Evolutionary conservation across 345 rosid species (phyloP), one percentile per base, ranked within the genome.

Genomic region (Eucalyptus shirleyi): DNA sequence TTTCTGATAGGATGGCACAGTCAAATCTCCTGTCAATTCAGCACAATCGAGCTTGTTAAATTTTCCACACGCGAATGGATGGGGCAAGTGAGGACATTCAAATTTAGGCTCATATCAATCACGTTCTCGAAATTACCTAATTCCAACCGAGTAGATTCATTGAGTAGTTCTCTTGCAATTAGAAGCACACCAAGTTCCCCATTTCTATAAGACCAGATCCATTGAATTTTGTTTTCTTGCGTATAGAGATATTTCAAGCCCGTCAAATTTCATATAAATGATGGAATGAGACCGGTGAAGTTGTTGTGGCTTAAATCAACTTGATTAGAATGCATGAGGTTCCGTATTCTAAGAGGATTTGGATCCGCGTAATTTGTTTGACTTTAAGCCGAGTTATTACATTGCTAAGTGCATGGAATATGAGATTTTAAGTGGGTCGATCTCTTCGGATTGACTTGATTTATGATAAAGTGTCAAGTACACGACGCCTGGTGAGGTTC

Each of bases 51-150:
- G 32, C 67, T 60, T 60, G 67, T 28, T 28, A 5, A 60, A 26
- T 59, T 59, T 26, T 1, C 5, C 7, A 28, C 3, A 28, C 17
- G 16, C 14, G 0, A 60, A 28, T 28, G 67, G 15, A 60, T 0
- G 8, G 16, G 67, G 67, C 17, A 5, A 28, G 32, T 1, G 67
- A 28, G n/a, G 67, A 60, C 30, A 19, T 53, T 53, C 56, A 53
- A 53, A 53, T 19, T 53, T 56, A 28, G 67, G 17, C 8, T 60
- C 32, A 60, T 60, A 60, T 60, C 67, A 28, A 60, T 60, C 28
- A 28, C 7, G 32, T 28, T 60, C 32, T 28, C 16, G 0, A 60
- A 60, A 60, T 60, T 28, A 30, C 17, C 1, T 60, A 28, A 60
- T 60, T 60, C 17, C 4, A 0, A 28, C 2, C 4, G 67, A 60